Conservation (phyloP, 2,329 filamentous ascomycete genomes). For the Huntiella decipiens region DNA sequence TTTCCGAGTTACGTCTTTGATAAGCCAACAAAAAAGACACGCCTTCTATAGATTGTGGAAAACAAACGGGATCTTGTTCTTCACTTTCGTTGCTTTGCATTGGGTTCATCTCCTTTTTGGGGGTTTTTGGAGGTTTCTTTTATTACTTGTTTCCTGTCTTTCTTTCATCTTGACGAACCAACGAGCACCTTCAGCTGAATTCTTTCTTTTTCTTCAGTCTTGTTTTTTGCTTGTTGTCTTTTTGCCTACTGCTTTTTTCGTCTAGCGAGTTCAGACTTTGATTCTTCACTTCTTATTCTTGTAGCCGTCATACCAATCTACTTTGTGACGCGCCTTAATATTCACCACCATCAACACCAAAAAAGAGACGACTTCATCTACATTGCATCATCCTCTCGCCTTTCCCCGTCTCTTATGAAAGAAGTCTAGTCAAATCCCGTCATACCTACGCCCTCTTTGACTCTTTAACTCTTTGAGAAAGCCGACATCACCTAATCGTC, state of each 20-base stretch:
- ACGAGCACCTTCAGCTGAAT: not conserved
- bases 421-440: not conserved
- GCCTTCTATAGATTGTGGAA: too few relatives aligned
- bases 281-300: not conserved
- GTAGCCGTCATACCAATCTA: not conserved
- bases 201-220: not conserved
- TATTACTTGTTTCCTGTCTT: not conserved
- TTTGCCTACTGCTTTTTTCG: not conserved
- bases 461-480: not conserved
- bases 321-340: not conserved
- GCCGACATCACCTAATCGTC: not conserved
- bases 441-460: not conserved
- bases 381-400: not conserved
- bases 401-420: not conserved
- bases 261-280: not conserved
- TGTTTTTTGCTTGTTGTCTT: not conserved
- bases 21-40: too few relatives aligned
- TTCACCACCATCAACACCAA: not conserved
- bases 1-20: too few relatives aligned
- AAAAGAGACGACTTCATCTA: not conserved
- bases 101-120: slow-evolving; percentile 1
- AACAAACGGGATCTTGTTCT: not conserved
- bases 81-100: not conserved
- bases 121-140: not conserved
- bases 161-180: not conserved